A percentile compares a stretch with the other conserved stretches of the same genome.
These are phyloP conservation scores for Passiflora organensis DNA, from an alignment of 345 rosid genomes.

Conservation along the genomic window DNA sequence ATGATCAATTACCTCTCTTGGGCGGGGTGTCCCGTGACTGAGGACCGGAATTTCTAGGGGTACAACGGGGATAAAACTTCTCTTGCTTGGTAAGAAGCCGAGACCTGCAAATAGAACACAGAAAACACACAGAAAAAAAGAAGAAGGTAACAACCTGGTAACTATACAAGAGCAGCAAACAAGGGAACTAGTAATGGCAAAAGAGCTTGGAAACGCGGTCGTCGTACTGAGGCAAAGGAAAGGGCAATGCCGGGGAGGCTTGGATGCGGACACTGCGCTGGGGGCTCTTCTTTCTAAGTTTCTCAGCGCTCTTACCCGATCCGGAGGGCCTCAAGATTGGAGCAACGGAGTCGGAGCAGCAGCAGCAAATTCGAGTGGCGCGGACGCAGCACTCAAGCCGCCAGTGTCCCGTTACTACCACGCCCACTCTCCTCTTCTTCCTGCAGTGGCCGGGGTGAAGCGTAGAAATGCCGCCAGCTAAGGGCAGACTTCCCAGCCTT, in stretches of 20 bases:
- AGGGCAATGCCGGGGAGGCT: slow-evolving; percentile 61
- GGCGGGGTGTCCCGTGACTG: slow-evolving; percentile 92
- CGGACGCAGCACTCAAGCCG: slow-evolving; percentile 13
- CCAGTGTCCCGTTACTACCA: slow-evolving; percentile 14
- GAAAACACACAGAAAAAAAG: neutral
- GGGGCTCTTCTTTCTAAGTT: slow-evolving; percentile 50
- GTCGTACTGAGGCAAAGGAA: slow-evolving; percentile 72
- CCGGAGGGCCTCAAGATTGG: slow-evolving; percentile 42
- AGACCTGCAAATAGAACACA: slow-evolving; percentile 38
- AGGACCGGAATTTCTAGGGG: slow-evolving; percentile 78
- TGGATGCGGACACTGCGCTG: slow-evolving; percentile 43
- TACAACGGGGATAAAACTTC: slow-evolving; percentile 73
- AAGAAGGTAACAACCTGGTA: neutral
- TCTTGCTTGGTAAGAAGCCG: slow-evolving; percentile 64
- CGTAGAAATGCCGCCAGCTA: neutral
- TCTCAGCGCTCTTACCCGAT: slow-evolving; percentile 37
- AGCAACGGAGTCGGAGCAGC: slow-evolving; percentile 53
- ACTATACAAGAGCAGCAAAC: too few relatives aligned
- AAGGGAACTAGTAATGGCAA: neutral
- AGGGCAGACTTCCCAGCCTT: slow-evolving; percentile 26
- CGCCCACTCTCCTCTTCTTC: slow-evolving; percentile 23
- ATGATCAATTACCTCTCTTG: slow-evolving; percentile 57
- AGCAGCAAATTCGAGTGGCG: slow-evolving; percentile 37
- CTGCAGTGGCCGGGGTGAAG: neutral
- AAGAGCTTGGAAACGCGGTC: neutral